phyloP scores from a whole-genome alignment of 176 grass and related monocot genomes.

The Otatea glauca region DNA sequence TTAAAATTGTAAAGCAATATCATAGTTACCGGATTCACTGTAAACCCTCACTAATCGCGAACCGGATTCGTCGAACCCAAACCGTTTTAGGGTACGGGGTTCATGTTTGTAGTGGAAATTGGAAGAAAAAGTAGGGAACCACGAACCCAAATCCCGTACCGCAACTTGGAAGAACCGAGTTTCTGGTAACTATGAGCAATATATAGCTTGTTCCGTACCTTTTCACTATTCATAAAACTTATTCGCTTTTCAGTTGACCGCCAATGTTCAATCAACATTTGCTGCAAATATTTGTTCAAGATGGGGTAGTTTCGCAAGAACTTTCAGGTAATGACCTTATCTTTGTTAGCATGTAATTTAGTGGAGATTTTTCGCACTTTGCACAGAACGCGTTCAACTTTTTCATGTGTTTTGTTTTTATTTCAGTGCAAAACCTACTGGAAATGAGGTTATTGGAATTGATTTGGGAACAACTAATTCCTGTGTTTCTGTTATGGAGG shows the following conservation, averaged over 20 bases:
- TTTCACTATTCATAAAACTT: not conserved
- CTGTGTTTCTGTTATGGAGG: slow-evolving; percentile 51
- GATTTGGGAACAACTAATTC: slow-evolving; percentile 51
- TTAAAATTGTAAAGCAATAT: not conserved
- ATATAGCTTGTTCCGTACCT: not conserved
- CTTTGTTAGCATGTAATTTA: not conserved
- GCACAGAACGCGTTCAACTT: not conserved
- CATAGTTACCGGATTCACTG: too few species aligned
- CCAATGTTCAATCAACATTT: not conserved
- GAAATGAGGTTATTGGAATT: slow-evolving; percentile 49
- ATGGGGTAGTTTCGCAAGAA: slow-evolving; percentile 39
- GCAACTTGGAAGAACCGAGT: too few species aligned
- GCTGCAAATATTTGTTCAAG: slow-evolving; percentile 17
- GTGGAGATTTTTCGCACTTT: not conserved
- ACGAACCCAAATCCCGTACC: too few species aligned
- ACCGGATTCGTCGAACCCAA: too few species aligned
- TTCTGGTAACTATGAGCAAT: not conserved
- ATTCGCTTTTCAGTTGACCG: slow-evolving; percentile 23
- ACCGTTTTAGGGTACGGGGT: too few species aligned
- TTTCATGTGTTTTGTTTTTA: not conserved
- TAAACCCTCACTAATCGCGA: too few species aligned
- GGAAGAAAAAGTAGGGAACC: too few species aligned
- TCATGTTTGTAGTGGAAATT: too few species aligned
- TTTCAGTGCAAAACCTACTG: slow-evolving; percentile 39
- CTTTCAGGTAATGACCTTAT: slow-evolving; percentile 23